phyloP scores from a whole-genome alignment of 371 early-diverging fungal species.

The Mucor mucedo region DNA sequence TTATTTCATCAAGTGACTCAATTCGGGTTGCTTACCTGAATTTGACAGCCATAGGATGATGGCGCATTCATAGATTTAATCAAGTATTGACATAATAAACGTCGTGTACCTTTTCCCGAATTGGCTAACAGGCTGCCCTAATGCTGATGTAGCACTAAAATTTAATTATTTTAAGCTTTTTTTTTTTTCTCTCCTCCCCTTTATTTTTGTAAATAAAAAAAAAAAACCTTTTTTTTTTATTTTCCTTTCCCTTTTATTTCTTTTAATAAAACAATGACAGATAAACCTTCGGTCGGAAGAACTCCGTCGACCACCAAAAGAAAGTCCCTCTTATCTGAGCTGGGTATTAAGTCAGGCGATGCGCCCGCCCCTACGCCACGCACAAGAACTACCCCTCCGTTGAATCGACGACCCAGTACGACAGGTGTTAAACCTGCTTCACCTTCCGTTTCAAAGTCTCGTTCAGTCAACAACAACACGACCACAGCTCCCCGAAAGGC shows the following conservation, averaged over 20 bases:
- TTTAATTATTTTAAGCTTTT: conserved; percentile 12
- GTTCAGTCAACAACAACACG: conserved; percentile 18
- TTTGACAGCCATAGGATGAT: no score
- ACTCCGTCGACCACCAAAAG: conserved; percentile 28
- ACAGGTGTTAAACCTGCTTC: conserved; percentile 10
- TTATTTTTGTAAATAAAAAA: not conserved
- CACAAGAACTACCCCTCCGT: conserved; percentile 16
- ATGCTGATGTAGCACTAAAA: conserved; percentile 27
- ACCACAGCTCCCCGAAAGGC: conserved; percentile 15
- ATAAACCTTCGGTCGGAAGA: conserved; percentile 12
- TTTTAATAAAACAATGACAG: conserved; percentile 13
- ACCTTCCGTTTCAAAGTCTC: conserved; percentile 36
- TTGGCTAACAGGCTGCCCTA: conserved; percentile 11
- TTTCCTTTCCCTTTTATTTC: not conserved
- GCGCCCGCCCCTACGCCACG: conserved; percentile 17
- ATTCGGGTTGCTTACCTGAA: no score
- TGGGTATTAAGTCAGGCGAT: conserved; percentile 41
- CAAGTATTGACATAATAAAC: not conserved
- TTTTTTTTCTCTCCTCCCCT: not conserved
- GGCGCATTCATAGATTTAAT: not conserved
- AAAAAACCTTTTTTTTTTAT: conserved; percentile 7
- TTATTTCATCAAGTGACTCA: no score
- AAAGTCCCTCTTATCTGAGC: conserved; percentile 40
- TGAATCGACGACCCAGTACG: conserved; percentile 6
- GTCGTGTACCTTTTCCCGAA: conserved; percentile 25